Base-by-base conservation (phyloP, 768 basidiomycete species). In the Boletus sp. region DNA sequence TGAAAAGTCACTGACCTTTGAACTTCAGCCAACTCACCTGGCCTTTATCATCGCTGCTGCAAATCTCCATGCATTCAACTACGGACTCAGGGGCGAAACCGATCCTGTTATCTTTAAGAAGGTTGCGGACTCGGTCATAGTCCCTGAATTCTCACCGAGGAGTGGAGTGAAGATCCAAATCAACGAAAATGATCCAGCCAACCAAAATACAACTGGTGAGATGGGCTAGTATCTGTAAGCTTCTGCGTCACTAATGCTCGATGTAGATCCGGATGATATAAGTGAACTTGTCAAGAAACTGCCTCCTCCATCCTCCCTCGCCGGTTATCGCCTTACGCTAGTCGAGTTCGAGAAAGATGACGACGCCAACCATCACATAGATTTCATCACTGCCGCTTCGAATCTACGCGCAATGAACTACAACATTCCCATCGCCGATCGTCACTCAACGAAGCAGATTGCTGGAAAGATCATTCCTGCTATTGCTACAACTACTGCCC, bases 271-370 rank as follows among this genome's bases (percentile, higher is more conserved):
- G 54, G 83, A 80, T 49, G 84, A 89, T 48, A 65, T 79, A 7
- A 75, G 79, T 7, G 81, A 82, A 17, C 73, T 92, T 52, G 67
- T 83, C 49, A 80, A 85, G 61, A 81, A 87, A 60, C 77, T 99
- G 20, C 97, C 97, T 24, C 73, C 89, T 17, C 96, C 97, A 0
- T 92, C 94, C 3, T 91, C 92, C 17, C 77, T 99, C 41, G 95
- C 89, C 49, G 97, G 97, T n/a, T 99, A 95, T 77, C 89, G 97
- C 53, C 82, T 99, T 47, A 90, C 79, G 50, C 92, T 96, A 3
- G 96, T 95, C 49, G 94, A 97, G 67, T 99, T 99, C 63, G 97
- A 99, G 80, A 99, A 99, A 77, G 97, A 99, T 67, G 96, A 98
- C 65, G 97, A 99, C 69, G 83, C 89, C 50, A 99, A 99, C 75